Conservation (phyloP, 176 grass and related monocot genomes). For the Raddia guianensis region DNA sequence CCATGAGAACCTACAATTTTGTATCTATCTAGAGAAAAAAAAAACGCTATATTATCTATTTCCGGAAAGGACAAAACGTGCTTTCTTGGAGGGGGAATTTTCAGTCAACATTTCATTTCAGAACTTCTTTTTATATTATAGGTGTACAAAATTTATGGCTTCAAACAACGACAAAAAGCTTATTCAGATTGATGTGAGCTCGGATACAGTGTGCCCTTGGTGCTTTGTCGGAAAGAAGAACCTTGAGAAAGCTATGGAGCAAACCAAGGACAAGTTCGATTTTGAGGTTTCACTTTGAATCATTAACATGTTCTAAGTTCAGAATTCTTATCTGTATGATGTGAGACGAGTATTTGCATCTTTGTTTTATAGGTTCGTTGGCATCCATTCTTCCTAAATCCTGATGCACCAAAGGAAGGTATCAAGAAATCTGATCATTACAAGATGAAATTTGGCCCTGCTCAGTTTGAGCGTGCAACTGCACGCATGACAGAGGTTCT, state of each 20-base stretch:
- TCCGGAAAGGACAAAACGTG: not conserved
- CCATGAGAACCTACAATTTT: not conserved
- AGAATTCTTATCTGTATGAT: not conserved
- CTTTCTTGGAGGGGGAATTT: not conserved
- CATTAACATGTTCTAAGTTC: constrained; percentile 1
- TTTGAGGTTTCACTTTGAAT: constrained; percentile 69
- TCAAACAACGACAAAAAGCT: constrained; percentile 62
- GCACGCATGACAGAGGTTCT: constrained; percentile 75
- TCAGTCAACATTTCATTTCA: not conserved
- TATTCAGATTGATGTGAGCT: constrained; percentile 84
- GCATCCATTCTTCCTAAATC: constrained; percentile 91
- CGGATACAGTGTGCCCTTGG: constrained; percentile 96
- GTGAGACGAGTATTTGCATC: not conserved
- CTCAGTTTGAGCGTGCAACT: constrained; percentile 65
- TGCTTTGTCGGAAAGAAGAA: constrained; percentile 93
- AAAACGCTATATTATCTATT: not conserved
- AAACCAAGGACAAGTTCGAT: constrained; percentile 72
- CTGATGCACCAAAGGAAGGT: constrained; percentile 83
- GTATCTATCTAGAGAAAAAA: not conserved
- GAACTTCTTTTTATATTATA: constrained; percentile 4
- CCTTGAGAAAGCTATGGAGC: constrained; percentile 83
- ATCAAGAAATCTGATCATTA: constrained; percentile 75
- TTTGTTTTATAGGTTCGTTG: constrained; percentile 65
- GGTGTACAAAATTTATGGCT: constrained; percentile 65
- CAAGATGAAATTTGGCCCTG: constrained; percentile 67